Percentiles rank a stretch among this genome's conserved stretches.
Evolutionary conservation across 1,284 basidiomycete species (phyloP).

Genomic region (Apiotrichum laibachii): DNA sequence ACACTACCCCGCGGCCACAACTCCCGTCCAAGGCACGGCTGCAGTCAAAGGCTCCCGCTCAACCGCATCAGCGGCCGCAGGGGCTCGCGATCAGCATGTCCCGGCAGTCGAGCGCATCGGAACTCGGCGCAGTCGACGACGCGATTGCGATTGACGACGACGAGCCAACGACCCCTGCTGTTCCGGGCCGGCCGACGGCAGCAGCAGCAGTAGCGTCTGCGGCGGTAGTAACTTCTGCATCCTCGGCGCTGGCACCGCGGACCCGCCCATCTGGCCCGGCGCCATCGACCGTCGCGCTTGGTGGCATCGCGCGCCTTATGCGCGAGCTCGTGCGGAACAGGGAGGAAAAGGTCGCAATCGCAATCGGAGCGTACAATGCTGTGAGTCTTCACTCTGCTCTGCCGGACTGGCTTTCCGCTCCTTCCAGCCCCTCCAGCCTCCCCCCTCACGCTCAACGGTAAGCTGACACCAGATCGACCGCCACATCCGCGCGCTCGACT

Average conservation of each 20-base stretch:
- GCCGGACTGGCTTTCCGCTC: no score
- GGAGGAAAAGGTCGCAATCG: conserved; percentile 56
- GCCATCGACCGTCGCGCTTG: conserved; percentile 24
- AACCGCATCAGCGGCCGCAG: no score
- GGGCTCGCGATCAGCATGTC: not conserved
- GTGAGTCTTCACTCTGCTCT: no score
- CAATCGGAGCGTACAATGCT: conserved; percentile 54
- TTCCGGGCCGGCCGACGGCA: no score
- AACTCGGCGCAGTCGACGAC: conserved; percentile 6
- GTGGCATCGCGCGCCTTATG: conserved; percentile 42
- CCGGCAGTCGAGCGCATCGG: conserved; percentile 1
- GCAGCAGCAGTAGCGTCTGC: no score
- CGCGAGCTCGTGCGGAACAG: conserved; percentile 49
- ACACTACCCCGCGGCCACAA: no score
- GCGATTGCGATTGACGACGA: conserved; percentile 3
- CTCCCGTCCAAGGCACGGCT: no score
- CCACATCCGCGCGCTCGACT: conserved; percentile 56
- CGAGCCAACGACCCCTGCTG: conserved; percentile 1
- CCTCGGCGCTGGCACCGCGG: no score
- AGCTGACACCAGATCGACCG: conserved; percentile 49
- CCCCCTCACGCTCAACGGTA: not conserved
- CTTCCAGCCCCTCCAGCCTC: no score
- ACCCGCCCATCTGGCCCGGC: no score
- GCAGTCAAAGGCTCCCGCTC: no score
- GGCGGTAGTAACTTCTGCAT: no score